Percentiles rank a stretch among this genome's conserved stretches.
Evolutionary conservation across 495 filamentous ascomycete species (phyloP).

Genomic region (Aspergillus leporis): DNA sequence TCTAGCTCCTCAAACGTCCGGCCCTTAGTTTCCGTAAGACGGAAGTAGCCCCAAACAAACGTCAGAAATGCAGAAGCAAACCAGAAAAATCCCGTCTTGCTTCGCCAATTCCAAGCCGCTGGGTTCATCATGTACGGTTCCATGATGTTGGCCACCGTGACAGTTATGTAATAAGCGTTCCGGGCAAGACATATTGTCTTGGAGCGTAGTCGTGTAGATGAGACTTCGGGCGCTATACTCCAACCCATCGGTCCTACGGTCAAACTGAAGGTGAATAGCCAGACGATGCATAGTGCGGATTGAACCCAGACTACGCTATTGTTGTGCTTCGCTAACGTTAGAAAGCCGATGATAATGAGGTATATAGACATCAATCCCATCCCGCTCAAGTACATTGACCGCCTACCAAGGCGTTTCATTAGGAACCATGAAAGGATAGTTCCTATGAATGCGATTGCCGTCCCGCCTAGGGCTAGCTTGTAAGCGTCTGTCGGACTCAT

Average conservation of each 20-base stretch:
- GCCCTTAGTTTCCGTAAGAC: constrained; percentile 45
- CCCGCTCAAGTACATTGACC: constrained; percentile 54
- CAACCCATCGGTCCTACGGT: constrained; percentile 46
- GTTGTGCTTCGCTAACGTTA: constrained; percentile 26
- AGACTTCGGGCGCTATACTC: constrained; percentile 35
- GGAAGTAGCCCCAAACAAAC: constrained; percentile 39
- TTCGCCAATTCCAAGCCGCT: constrained; percentile 39
- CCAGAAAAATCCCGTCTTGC: constrained; percentile 44
- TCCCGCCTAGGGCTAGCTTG: constrained; percentile 34
- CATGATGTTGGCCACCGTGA: constrained; percentile 34
- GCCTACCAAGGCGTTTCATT: constrained; percentile 47
- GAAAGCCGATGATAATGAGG: constrained; percentile 44
- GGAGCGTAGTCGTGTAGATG: constrained; percentile 37
- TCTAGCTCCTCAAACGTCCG: constrained; percentile 58
- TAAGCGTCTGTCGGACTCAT: constrained; percentile 27
- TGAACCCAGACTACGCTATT: constrained; percentile 28
- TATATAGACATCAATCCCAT: constrained; percentile 40
- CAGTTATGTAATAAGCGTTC: constrained; percentile 30
- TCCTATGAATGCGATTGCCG: constrained; percentile 51
- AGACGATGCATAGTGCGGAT: constrained; percentile 39
- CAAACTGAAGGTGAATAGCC: constrained; percentile 39
- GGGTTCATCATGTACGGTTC: constrained; percentile 40
- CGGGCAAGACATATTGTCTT: constrained; percentile 40
- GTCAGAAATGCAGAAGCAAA: constrained; percentile 23
- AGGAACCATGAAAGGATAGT: constrained; percentile 54